Evolutionary conservation across 2,329 filamentous ascomycete species (phyloP).

Genomic region (Nothophoma quercina): DNA sequence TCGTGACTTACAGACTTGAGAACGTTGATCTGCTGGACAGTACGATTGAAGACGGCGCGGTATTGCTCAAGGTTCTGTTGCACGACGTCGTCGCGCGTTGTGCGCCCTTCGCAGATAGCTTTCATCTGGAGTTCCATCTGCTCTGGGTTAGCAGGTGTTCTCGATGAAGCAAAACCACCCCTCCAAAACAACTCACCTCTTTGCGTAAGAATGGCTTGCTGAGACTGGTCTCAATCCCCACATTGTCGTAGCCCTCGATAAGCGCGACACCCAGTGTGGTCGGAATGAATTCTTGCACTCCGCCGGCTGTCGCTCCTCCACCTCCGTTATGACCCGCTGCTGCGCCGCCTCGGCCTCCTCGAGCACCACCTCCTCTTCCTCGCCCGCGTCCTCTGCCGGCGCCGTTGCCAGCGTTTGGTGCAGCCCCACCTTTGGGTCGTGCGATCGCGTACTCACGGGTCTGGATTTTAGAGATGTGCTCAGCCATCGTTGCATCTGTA

Average conservation of each 20-base stretch:
- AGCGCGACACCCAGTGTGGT: conserved; percentile 90
- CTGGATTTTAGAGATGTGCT: conserved; percentile 97
- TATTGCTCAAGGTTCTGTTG: conserved; percentile 87
- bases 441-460: conserved; percentile 84
- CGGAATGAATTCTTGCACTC: conserved; percentile 87
- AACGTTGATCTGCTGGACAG: conserved; percentile 74
- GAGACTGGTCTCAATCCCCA: conserved; percentile 90
- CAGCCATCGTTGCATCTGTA: conserved; percentile 98
- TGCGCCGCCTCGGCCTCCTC: conserved; percentile 59
- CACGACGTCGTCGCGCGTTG: conserved; percentile 76
- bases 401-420: conserved; percentile 47
- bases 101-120: conserved; percentile 88
- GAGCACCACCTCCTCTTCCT: conserved; percentile 33
- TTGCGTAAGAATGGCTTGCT: conserved; percentile 96
- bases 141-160: conserved; percentile 22
- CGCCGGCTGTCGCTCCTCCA: conserved; percentile 49
- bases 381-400: conserved; percentile 56
- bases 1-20: conserved; percentile 59
- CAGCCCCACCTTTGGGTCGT: conserved; percentile 55
- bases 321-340: conserved; percentile 52
- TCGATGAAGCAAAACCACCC: conserved; percentile 2
- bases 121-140: conserved; percentile 96
- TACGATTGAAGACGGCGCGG: conserved; percentile 82
- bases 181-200: conserved; percentile 60
- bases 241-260: conserved; percentile 92